Evolutionary conservation across 148 eudicot species (phyloP).

Genomic region (Polygonum maritimum): DNA sequence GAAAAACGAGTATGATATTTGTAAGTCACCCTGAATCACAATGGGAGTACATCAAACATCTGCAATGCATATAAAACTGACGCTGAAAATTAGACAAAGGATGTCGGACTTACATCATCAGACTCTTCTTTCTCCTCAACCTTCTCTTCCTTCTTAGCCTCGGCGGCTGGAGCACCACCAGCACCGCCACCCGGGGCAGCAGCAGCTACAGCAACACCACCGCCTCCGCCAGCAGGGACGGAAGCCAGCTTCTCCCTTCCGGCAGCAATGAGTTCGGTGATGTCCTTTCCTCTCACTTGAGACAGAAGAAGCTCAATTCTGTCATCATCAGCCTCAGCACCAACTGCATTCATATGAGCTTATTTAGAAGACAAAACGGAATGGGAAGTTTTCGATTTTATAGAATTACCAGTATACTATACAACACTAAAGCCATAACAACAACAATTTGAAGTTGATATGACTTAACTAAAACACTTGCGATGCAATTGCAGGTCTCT

Average conservation of each 20-base stretch:
- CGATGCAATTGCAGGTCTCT: no score
- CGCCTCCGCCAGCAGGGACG: constrained; percentile 57
- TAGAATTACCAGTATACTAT: no score
- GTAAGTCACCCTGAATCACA: not conserved
- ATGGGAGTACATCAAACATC: not conserved
- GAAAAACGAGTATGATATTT: not conserved
- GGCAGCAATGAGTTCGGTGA: constrained; percentile 47
- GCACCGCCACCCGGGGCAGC: constrained; percentile 16
- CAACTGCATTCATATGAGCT: constrained; percentile 19
- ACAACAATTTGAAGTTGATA: no score
- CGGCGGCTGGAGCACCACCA: constrained; percentile 42
- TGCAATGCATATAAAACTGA: no score
- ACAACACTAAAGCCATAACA: no score
- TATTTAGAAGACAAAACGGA: not conserved
- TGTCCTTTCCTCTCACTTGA: constrained; percentile 46
- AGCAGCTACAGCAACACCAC: constrained; percentile 21
- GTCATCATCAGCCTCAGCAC: constrained; percentile 40
- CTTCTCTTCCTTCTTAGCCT: constrained; percentile 41
- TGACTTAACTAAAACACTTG: no score
- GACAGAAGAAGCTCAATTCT: constrained; percentile 35
- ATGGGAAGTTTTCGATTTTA: not conserved
- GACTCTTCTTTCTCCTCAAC: constrained; percentile 52
- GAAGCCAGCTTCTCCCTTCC: constrained; percentile 58
- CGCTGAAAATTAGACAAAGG: no score
- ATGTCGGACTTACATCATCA: constrained; percentile 22